Evolutionary conservation across 1,284 basidiomycete genomes (phyloP).

Genomic region (Sutorius eximius): DNA sequence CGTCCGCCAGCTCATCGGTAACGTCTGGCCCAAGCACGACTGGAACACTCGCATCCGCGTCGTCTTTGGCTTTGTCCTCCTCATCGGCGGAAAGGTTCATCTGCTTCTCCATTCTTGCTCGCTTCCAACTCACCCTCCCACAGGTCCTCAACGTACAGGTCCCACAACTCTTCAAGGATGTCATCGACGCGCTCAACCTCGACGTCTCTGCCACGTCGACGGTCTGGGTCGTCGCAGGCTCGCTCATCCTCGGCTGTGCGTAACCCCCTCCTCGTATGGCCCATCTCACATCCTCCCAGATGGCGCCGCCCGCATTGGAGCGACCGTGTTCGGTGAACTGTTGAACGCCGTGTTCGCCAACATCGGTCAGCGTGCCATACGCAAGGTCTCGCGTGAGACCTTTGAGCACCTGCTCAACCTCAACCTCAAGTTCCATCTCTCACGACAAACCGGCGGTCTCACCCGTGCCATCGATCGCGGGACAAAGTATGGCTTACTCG

Average conservation of each 20-base stretch:
- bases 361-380: slow-evolving; percentile 92
- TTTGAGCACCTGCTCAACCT: slow-evolving; percentile 92
- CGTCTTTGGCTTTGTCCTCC: slow-evolving; percentile 76
- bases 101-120: slow-evolving; percentile 1
- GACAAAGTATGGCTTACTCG: slow-evolving; percentile 69
- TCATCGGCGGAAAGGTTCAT: slow-evolving; percentile 85
- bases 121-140: neutral
- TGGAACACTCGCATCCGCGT: slow-evolving; percentile 80
- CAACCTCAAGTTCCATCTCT: slow-evolving; percentile 91
- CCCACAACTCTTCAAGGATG: slow-evolving; percentile 90
- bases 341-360: slow-evolving; percentile 96
- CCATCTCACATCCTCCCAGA: slow-evolving; percentile 50
- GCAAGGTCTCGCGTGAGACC: slow-evolving; percentile 90
- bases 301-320: slow-evolving; percentile 86
- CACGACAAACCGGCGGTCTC: slow-evolving; percentile 92
- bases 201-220: slow-evolving; percentile 77
- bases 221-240: slow-evolving; percentile 90
- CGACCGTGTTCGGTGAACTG: slow-evolving; percentile 88
- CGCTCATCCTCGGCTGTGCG: slow-evolving; percentile 88
- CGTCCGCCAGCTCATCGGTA: slow-evolving; percentile 58
- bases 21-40: slow-evolving; percentile 76
- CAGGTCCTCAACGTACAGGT: slow-evolving; percentile 96
- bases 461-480: slow-evolving; percentile 97
- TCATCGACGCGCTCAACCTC: slow-evolving; percentile 89
- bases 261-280: slow-evolving; percentile 16